A percentile compares a stretch with the other conserved stretches of the same genome.
Evolutionary conservation across 495 filamentous ascomycete species (phyloP).

Genomic region (Gamarada debralockiae): DNA sequence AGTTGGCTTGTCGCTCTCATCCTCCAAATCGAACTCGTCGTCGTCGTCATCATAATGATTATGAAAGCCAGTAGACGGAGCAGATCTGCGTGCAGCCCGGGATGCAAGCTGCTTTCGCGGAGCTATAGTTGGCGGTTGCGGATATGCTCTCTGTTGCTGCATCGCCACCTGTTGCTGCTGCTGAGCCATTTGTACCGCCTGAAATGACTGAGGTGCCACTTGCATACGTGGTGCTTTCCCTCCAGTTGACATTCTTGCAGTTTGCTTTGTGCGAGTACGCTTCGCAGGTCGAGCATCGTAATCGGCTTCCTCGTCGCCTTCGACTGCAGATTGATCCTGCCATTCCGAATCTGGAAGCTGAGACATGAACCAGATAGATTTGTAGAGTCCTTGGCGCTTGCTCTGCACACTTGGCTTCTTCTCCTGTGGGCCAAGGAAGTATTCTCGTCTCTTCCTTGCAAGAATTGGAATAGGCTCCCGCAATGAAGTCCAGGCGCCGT

Average conservation of each 20-base stretch:
- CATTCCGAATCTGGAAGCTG: slow-evolving; percentile 32
- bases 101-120: slow-evolving; percentile 11
- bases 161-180: slow-evolving; percentile 1
- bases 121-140: neutral
- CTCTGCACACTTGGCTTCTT: slow-evolving; percentile 28
- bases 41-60: neutral
- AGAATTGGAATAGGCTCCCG: slow-evolving; percentile 35
- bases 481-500: slow-evolving; percentile 40
- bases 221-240: neutral
- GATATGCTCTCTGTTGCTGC: slow-evolving; percentile 5
- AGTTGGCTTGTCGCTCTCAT: slow-evolving; percentile 25
- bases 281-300: slow-evolving; percentile 11
- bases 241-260: slow-evolving; percentile 1
- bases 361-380: slow-evolving; percentile 50
- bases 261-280: slow-evolving; percentile 4
- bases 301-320: slow-evolving; percentile 38
- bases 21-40: slow-evolving; percentile 23
- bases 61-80: neutral
- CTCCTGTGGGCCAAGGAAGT: slow-evolving; percentile 35
- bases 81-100: neutral
- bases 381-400: slow-evolving; percentile 36
- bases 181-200: neutral
- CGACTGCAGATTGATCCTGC: slow-evolving; percentile 23
- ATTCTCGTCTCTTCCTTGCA: slow-evolving; percentile 42
- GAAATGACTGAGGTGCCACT: neutral